Conservation (phyloP, 768 basidiomycete species). For the Pleurotus sapidus region DNA sequence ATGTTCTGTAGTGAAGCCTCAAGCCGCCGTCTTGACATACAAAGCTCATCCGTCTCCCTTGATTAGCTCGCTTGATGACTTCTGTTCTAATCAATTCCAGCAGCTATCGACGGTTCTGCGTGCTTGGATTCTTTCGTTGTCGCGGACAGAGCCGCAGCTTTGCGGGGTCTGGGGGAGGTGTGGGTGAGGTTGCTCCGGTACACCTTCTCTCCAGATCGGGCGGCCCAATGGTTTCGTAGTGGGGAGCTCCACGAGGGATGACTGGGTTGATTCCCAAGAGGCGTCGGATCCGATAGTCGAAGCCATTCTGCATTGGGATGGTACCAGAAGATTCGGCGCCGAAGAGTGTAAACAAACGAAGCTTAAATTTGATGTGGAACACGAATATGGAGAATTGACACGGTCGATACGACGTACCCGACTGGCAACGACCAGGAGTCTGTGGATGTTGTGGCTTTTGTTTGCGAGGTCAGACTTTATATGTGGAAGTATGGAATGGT, state of each 20-base stretch:
- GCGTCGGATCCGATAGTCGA: conserved; percentile 18
- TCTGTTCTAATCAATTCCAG: conserved; percentile 37
- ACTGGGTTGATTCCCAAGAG: conserved; percentile 35
- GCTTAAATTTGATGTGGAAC: too few species aligned
- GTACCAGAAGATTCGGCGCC: too few species aligned
- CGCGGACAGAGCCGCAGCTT: conserved; percentile 58
- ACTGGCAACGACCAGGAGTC: too few species aligned
- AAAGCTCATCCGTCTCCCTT: conserved; percentile 46
- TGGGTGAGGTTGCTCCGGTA: conserved; percentile 52
- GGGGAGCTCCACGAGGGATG: conserved; percentile 42
- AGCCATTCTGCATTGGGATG: too few species aligned
- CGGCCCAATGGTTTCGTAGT: conserved; percentile 37
- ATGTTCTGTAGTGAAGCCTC: conserved; percentile 47
- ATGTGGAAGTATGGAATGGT: too few species aligned
- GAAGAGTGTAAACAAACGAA: too few species aligned
- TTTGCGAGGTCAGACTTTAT: too few species aligned
- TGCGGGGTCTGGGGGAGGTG: conserved; percentile 75
- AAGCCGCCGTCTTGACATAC: too few species aligned
- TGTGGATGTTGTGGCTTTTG: too few species aligned
- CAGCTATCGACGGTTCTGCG: conserved; percentile 36
- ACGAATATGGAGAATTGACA: too few species aligned
- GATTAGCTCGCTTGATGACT: conserved; percentile 49
- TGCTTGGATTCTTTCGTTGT: conserved; percentile 46
- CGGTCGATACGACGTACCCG: too few species aligned
- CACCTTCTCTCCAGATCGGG: conserved; percentile 52